These are phyloP conservation scores for Wickerhamomyces alni DNA, from an alignment of 805 yeast genomes.

Conservation along the genomic window DNA sequence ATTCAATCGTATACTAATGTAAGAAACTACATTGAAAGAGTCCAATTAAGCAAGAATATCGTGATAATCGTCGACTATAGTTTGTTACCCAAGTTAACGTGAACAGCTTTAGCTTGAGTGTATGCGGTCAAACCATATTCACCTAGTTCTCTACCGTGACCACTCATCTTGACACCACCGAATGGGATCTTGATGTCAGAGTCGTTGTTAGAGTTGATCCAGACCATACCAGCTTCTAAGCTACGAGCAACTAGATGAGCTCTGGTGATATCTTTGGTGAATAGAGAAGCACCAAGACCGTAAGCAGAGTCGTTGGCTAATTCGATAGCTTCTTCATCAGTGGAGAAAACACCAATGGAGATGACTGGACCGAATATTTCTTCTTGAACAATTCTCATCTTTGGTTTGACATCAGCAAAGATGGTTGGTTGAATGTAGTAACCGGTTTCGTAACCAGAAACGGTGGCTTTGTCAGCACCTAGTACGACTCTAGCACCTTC, in stretches of 20 bases:
- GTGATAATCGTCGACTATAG: too few species aligned
- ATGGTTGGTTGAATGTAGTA: slow-evolving; percentile 42
- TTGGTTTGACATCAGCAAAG: slow-evolving; percentile 36
- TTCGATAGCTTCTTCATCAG: slow-evolving; percentile 37
- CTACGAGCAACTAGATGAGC: slow-evolving; percentile 36
- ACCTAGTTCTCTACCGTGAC: slow-evolving; percentile 65
- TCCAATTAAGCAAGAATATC: too few species aligned
- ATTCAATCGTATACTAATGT: too few species aligned
- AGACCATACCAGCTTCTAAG: slow-evolving; percentile 43
- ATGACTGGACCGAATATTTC: slow-evolving; percentile 52
- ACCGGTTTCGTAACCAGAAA: slow-evolving; percentile 24
- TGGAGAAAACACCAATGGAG: slow-evolving; percentile 35
- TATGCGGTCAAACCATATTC: slow-evolving; percentile 56
- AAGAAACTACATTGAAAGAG: too few species aligned
- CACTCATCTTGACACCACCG: slow-evolving; percentile 65
- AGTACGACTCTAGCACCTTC: slow-evolving; percentile 46
- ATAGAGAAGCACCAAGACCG: slow-evolving; percentile 43
- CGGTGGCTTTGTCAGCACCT: slow-evolving; percentile 36
- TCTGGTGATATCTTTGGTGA: slow-evolving; percentile 31
- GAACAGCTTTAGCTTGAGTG: slow-evolving; percentile 63
- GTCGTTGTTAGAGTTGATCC: slow-evolving; percentile 56
- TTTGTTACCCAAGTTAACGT: slow-evolving; percentile 52
- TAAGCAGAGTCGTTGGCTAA: slow-evolving; percentile 38
- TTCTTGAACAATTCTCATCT: slow-evolving; percentile 38
- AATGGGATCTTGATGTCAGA: slow-evolving; percentile 54